Evolutionary conservation across 768 basidiomycete species (phyloP).

Genomic region (Austroboletus festivus): DNA sequence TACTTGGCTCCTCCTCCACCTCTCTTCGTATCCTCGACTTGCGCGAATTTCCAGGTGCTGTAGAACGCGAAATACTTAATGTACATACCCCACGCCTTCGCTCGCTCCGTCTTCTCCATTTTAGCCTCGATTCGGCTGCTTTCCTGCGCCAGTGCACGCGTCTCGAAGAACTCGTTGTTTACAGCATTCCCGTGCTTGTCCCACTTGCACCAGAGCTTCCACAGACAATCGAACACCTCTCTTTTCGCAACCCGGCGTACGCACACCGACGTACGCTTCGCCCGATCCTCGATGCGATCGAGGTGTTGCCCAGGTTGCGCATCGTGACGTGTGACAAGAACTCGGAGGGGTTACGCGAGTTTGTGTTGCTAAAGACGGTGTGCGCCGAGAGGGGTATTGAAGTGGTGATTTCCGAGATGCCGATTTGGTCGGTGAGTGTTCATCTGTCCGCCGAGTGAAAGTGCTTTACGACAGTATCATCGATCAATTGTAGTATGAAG

Average conservation of each 20-base stretch:
- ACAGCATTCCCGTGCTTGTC: slow-evolving; percentile 34
- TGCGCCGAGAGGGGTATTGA: slow-evolving; percentile 32
- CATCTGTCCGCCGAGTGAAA: background rate
- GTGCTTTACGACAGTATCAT: background rate
- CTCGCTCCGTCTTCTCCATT: slow-evolving; percentile 41
- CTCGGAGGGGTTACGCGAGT: slow-evolving; percentile 20
- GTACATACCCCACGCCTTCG: slow-evolving; percentile 34
- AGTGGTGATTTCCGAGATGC: slow-evolving; percentile 27
- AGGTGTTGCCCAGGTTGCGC: slow-evolving; percentile 33
- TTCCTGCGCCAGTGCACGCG: slow-evolving; percentile 36
- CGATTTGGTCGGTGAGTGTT: slow-evolving; percentile 37
- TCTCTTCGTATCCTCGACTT: slow-evolving; percentile 41
- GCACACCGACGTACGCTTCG: slow-evolving; percentile 21
- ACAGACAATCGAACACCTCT: slow-evolving; percentile 38
- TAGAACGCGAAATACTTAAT: slow-evolving; percentile 25
- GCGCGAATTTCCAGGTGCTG: slow-evolving; percentile 33
- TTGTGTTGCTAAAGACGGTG: slow-evolving; percentile 18
- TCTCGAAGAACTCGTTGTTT: slow-evolving; percentile 40
- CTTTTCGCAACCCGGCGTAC: slow-evolving; percentile 32
- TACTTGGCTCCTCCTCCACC: slow-evolving; percentile 34
- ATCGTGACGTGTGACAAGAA: slow-evolving; percentile 36
- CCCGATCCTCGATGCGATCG: slow-evolving; percentile 32
- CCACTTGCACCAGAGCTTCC: slow-evolving; percentile 34
- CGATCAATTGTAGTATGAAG: slow-evolving; percentile 36
- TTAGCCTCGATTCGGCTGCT: slow-evolving; percentile 30